Evolutionary conservation across 176 grass and related monocot species (phyloP).

Genomic region (Ensete glaucum): DNA sequence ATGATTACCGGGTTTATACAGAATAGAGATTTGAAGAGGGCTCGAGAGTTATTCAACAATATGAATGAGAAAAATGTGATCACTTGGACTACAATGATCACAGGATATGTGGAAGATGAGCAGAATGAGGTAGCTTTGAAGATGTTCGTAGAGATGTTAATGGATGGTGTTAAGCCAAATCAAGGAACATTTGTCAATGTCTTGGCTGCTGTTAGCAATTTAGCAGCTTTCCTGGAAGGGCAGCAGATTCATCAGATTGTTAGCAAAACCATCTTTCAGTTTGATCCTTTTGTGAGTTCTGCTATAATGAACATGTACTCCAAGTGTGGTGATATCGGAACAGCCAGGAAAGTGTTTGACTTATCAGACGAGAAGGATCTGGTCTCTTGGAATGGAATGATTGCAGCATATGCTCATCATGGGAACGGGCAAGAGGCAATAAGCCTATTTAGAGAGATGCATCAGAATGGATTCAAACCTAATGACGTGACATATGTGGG

Average conservation of each 20-base stretch:
- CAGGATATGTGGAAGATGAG: constrained; percentile 47
- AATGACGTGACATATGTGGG: constrained; percentile 77
- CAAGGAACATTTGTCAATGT: constrained; percentile 59
- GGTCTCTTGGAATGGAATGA: constrained; percentile 72
- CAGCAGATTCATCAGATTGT: constrained; percentile 68
- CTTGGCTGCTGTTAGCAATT: constrained; percentile 50
- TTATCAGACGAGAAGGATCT: constrained; percentile 45
- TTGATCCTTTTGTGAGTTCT: constrained; percentile 47
- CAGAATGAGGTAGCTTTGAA: constrained; percentile 47
- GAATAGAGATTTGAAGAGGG: constrained; percentile 10
- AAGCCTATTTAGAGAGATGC: constrained; percentile 48
- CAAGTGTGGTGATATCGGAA: constrained; percentile 66
- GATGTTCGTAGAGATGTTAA: constrained; percentile 46
- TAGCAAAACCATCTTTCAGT: constrained; percentile 57
- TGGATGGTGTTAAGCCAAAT: constrained; percentile 46
- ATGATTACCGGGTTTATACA: constrained; percentile 25
- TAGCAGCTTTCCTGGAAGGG: constrained; percentile 49
- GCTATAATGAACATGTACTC: constrained; percentile 52
- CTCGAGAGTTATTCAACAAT: constrained; percentile 2
- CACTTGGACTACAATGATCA: constrained; percentile 66
- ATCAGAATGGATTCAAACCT: constrained; percentile 46
- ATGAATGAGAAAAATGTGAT: constrained; percentile 22
- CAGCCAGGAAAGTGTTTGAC: constrained; percentile 57
- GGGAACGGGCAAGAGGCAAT: constrained; percentile 54
- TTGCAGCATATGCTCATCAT: constrained; percentile 64